These are phyloP conservation scores for Leccinum olivaceopallidum DNA, from an alignment of 768 basidiomycete genomes.

Conservation along the genomic window DNA sequence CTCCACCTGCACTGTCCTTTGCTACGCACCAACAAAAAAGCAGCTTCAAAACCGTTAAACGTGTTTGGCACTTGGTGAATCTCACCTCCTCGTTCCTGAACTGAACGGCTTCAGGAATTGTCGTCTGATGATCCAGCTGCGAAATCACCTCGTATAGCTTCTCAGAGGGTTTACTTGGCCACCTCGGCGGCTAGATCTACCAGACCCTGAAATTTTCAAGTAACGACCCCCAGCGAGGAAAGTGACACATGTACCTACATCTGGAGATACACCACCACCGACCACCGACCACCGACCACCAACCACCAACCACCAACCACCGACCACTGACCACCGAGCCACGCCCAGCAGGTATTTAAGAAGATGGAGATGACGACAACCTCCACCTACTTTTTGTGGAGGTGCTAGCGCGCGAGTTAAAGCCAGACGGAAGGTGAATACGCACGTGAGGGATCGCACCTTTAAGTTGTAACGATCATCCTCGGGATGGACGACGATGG, in stretches of 20 bases:
- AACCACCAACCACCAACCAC: too few relatives aligned
- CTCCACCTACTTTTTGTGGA: constrained; percentile 38
- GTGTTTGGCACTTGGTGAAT: too few relatives aligned
- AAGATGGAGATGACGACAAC: constrained; percentile 44
- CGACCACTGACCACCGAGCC: too few relatives aligned
- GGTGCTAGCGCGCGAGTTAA: too few relatives aligned
- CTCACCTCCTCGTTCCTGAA: constrained; percentile 71
- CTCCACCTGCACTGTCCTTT: too few relatives aligned
- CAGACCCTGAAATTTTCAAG: constrained; percentile 61
- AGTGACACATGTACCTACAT: constrained; percentile 61
- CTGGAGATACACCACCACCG: constrained; percentile 80
- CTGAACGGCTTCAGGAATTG: constrained; percentile 54
- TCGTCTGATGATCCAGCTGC: constrained; percentile 74
- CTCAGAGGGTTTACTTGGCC: constrained; percentile 66
- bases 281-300: constrained; percentile 34
- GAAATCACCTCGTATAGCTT: constrained; percentile 75
- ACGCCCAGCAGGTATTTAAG: constrained; percentile 40
- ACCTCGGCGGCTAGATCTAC: constrained; percentile 92
- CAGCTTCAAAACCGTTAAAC: too few relatives aligned
- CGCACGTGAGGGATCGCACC: too few relatives aligned
- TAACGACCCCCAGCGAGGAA: background rate
- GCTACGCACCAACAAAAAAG: too few relatives aligned
- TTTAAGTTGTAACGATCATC: too few relatives aligned
- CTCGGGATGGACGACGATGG: too few relatives aligned
- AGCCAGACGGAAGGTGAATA: too few relatives aligned